Conservation (phyloP, 331 rosid species). For the Malus hybrid region DNA sequence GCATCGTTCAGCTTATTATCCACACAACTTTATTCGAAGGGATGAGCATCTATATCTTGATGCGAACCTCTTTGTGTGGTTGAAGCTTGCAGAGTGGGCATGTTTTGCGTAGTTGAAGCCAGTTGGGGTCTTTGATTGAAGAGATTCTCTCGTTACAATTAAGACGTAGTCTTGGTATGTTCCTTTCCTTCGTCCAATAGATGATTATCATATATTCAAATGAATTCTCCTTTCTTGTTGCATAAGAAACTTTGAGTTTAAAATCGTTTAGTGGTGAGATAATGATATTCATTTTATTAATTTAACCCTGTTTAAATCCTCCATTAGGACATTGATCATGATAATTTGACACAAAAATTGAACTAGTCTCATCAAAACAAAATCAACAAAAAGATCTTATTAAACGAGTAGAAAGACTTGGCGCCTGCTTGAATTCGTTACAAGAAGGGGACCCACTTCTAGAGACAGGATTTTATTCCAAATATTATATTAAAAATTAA, state of each 20-base stretch:
- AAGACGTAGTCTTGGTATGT: neutral
- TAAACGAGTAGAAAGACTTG: neutral
- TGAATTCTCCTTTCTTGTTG: neutral
- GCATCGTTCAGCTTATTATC: neutral
- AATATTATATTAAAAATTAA: too few species aligned
- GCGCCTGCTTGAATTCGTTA: neutral
- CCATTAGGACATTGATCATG: neutral
- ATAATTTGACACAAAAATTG: neutral
- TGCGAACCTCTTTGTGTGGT: neutral
- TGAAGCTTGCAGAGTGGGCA: neutral
- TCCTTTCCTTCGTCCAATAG: neutral
- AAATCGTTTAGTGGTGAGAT: neutral
- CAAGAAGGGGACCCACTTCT: neutral
- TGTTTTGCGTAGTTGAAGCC: neutral
- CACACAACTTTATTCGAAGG: neutral
- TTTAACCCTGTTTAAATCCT: neutral
- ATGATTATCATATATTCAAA: too few species aligned
- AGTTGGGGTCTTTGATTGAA: neutral
- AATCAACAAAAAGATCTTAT: too few species aligned
- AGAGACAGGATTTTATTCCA: too few species aligned
- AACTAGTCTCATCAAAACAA: neutral
- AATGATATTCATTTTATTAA: neutral
- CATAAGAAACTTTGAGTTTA: neutral
- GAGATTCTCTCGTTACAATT: neutral
- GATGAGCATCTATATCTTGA: slow-evolving; percentile 1